Evolutionary conservation across 305 asterid species (phyloP).

Genomic region (Solanum hybrid): DNA sequence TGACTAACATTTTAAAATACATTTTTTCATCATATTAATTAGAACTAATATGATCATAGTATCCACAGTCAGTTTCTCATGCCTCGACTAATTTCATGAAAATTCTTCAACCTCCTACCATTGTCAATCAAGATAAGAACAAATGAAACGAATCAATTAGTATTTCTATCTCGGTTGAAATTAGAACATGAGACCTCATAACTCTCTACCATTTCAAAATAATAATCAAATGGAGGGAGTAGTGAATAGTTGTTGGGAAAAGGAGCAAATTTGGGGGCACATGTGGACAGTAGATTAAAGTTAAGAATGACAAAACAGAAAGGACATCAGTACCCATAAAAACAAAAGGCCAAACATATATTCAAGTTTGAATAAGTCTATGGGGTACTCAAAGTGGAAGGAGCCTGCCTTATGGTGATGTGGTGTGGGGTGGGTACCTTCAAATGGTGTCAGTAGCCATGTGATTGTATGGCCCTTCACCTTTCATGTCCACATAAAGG

Average conservation of each 20-base stretch:
- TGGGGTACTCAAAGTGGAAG: slow-evolving; percentile 20
- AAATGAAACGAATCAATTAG: background rate
- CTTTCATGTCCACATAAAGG: slow-evolving; percentile 27
- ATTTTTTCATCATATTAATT: too few relatives aligned
- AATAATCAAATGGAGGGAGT: background rate
- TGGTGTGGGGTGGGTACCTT: slow-evolving; percentile 8
- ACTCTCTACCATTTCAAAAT: background rate
- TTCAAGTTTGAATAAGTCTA: background rate
- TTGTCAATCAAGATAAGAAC: too few relatives aligned
- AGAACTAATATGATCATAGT: too few relatives aligned
- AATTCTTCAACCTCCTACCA: background rate
- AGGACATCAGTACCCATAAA: slow-evolving; percentile 26
- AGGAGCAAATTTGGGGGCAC: slow-evolving; percentile 2
- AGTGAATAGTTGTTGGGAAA: background rate
- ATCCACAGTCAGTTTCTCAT: background rate
- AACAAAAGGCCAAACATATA: slow-evolving; percentile 26
- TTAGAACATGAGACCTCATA: background rate
- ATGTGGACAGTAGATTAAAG: slow-evolving; percentile 10
- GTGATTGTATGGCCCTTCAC: slow-evolving; percentile 30
- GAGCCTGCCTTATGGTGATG: background rate
- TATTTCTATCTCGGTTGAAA: background rate
- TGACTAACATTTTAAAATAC: background rate
- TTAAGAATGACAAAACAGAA: slow-evolving; percentile 10
- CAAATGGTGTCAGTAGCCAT: slow-evolving; percentile 35
- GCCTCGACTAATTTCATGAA: background rate